Evolutionary conservation across 2,329 filamentous ascomycete species (phyloP), one percentile per base, ranked within the genome.

Genomic region (Davidsoniella eucalypti): DNA sequence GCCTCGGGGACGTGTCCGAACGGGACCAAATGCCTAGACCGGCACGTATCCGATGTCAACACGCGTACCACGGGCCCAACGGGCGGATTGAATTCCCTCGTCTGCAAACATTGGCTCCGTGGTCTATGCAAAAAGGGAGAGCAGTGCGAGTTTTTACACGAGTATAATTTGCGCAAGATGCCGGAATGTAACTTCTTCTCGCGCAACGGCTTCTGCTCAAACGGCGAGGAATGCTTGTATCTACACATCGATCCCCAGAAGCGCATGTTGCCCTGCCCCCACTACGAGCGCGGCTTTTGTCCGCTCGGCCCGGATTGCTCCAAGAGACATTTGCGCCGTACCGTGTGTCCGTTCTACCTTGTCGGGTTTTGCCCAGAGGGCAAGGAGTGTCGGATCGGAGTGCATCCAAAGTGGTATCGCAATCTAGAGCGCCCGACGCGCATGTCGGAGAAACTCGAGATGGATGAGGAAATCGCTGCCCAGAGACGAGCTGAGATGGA

Each of bases 81-180:
- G 12, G 65, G 70, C 39, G 79, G 78, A 33, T 82, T 82, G 63
- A 85, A 82, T 67, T 84, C 76, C 61, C 78, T 96, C 14, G 90
- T 98, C 54, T 98, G 92, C 78, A 98, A 98, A 70, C 92, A 96
- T 72, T 96, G 92, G 81, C 80, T 96, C 61, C 85, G 93, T 56
- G 90, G 88, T 0, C 78, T 98, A 17, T 98, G 92, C 73, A 98
- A 98, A 64, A 96, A 96, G 67, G 92, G 90, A 59, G 83, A 95
- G 61, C 78, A 80, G 57, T 98, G 92, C 78, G 92, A 98, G 69
- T 98, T 96, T 61, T 72, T 96, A 45, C 92, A 98, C 72, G 92
- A 96, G 67, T 98, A 95, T 71, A 96, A 98, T 67, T 76, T 98
- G 58, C 81, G 92, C 56, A 88, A 92, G 65, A 96, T 96, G 87